Percentiles rank a stretch among this genome's conserved stretches.
phyloP scores from a whole-genome alignment of 1,284 basidiomycete species.

The Apiotrichum montevideense region DNA sequence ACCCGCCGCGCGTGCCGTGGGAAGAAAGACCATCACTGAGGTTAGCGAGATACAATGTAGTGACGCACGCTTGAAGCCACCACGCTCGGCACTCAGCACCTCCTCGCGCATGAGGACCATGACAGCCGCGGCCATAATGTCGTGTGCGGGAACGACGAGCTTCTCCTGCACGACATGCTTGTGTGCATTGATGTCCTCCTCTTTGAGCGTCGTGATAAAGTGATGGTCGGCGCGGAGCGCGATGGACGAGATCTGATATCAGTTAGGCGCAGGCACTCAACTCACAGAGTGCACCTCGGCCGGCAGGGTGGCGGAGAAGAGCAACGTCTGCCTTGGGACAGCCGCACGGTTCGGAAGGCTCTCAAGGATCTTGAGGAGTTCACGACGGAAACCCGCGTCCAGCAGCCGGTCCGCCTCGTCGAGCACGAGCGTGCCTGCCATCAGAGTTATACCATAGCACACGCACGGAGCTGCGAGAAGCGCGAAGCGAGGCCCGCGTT shows the following conservation, averaged over 20 bases:
- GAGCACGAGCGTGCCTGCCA: slow-evolving; percentile 44
- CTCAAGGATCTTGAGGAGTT: slow-evolving; percentile 38
- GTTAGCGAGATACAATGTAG: neutral
- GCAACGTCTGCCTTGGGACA: slow-evolving; percentile 45
- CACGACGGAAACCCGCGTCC: slow-evolving; percentile 42
- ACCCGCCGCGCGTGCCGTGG: slow-evolving; percentile 61
- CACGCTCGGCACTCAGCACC: slow-evolving; percentile 20
- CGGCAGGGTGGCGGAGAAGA: slow-evolving; percentile 52
- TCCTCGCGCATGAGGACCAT: slow-evolving; percentile 45
- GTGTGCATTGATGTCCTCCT: slow-evolving; percentile 61
- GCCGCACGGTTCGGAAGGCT: slow-evolving; percentile 35
- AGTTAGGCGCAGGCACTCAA: slow-evolving; percentile 1
- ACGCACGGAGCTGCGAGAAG: slow-evolving; percentile 30
- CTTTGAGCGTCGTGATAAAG: slow-evolving; percentile 59
- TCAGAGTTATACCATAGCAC: neutral
- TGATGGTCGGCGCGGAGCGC: slow-evolving; percentile 53
- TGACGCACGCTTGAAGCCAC: slow-evolving; percentile 37
- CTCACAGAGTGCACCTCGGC: slow-evolving; percentile 41
- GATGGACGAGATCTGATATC: slow-evolving; percentile 49
- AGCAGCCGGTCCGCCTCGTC: slow-evolving; percentile 52
- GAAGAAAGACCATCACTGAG: slow-evolving; percentile 57
- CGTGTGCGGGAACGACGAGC: slow-evolving; percentile 48
- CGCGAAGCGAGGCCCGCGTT: slow-evolving; percentile 40
- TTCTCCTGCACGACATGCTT: slow-evolving; percentile 59
- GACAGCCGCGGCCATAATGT: slow-evolving; percentile 51